Conservation (phyloP, 2,329 filamentous ascomycete species). For the Neonectria coccinea region DNA sequence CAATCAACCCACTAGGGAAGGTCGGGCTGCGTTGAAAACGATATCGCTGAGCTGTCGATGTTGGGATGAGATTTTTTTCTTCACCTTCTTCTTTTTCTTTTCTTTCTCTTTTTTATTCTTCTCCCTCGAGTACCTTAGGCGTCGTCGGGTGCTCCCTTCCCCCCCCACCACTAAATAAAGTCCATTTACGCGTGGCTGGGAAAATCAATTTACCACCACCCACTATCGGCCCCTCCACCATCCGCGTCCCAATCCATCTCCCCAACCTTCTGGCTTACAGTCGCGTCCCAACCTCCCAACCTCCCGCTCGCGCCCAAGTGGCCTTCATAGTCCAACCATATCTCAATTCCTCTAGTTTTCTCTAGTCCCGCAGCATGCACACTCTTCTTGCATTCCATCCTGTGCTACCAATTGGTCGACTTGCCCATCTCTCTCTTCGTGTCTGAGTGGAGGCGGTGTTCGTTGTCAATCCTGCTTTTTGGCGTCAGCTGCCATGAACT, state of each 20-base stretch:
- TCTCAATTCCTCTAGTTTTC: conserved; percentile 41
- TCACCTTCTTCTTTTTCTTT: not conserved
- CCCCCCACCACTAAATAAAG: too few species aligned
- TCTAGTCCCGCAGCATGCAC: conserved; percentile 45
- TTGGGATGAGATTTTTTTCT: conserved; percentile 1
- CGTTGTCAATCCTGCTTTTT: conserved; percentile 28
- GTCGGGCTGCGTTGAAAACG: not conserved
- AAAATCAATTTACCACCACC: conserved; percentile 20
- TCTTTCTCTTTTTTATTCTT: not conserved
- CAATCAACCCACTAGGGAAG: conserved; percentile 16
- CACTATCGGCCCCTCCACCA: conserved; percentile 2
- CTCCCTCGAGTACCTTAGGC: too few species aligned
- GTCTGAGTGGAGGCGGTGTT: conserved; percentile 49
- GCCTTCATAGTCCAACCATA: conserved; percentile 50
- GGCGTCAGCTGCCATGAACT: conserved; percentile 51
- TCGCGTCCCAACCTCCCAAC: conserved; percentile 47
- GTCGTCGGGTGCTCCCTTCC: too few species aligned
- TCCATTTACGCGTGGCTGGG: conserved; percentile 38
- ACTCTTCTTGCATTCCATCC: conserved; percentile 47
- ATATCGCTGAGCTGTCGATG: conserved; percentile 13
- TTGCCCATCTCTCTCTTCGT: conserved; percentile 33
- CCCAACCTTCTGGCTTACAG: conserved; percentile 42
- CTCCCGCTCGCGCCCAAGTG: conserved; percentile 37
- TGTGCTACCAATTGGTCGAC: conserved; percentile 51
- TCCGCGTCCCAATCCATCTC: conserved; percentile 7